phyloP scores from a whole-genome alignment of 2,329 filamentous ascomycete species.

The Aspergillus aculeatus region DNA sequence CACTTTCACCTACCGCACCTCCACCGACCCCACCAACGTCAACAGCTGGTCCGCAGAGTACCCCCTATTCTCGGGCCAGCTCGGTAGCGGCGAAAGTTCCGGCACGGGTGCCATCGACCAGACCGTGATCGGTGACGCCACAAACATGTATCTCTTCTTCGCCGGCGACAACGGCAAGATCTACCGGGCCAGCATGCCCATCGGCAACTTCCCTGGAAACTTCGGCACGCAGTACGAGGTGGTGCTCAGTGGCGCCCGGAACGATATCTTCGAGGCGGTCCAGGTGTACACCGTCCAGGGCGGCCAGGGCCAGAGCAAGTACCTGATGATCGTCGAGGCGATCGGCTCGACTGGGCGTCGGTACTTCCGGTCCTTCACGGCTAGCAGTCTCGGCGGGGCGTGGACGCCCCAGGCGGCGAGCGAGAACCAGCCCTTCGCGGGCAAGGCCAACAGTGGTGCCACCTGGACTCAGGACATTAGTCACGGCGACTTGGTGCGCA shows the following conservation, averaged over 20 bases:
- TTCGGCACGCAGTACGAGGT: conserved; percentile 55
- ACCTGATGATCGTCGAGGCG: conserved; percentile 68
- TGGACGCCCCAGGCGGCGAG: conserved; percentile 60
- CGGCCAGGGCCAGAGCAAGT: conserved; percentile 49
- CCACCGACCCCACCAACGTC: conserved; percentile 55
- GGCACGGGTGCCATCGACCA: conserved; percentile 61
- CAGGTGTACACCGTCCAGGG: conserved; percentile 61
- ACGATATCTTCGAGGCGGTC: conserved; percentile 65
- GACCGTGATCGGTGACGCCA: conserved; percentile 60
- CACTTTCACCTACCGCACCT: conserved; percentile 61
- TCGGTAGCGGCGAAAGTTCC: conserved; percentile 46
- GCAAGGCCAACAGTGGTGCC: conserved; percentile 64
- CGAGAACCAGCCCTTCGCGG: conserved; percentile 63
- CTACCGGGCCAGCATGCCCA: conserved; percentile 63
- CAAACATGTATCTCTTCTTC: conserved; percentile 68
- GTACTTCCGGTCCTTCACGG: conserved; percentile 67
- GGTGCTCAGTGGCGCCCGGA: conserved; percentile 53
- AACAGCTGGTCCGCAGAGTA: conserved; percentile 58
- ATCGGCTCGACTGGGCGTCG: conserved; percentile 56
- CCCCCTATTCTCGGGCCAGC: conserved; percentile 56
- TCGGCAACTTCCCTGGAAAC: conserved; percentile 59
- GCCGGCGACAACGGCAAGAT: conserved; percentile 66
- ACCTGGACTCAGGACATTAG: conserved; percentile 67
- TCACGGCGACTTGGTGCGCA: conserved; percentile 62
- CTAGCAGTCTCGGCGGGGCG: conserved; percentile 53